Conservation (phyloP, 2,329 filamentous ascomycete species). For the Diplodia intermedia region DNA sequence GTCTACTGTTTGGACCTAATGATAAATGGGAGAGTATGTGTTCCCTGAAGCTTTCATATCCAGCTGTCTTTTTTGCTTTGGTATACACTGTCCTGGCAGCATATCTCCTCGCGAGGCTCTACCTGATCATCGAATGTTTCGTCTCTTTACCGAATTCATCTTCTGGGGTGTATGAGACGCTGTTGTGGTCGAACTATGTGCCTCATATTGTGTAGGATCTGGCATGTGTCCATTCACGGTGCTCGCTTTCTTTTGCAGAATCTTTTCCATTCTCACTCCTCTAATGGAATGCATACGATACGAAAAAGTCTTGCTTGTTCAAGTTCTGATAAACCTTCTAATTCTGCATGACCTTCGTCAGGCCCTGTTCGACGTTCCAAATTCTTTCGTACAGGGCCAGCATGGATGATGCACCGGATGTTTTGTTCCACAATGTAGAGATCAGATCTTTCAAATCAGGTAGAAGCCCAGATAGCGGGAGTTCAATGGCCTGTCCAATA, state of each 20-base stretch:
- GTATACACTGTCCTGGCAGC: neutral
- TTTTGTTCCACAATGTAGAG: neutral
- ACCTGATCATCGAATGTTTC: conserved; percentile 35
- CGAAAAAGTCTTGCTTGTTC: neutral
- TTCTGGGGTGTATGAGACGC: conserved; percentile 27
- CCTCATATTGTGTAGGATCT: conserved; percentile 33
- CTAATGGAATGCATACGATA: too few species aligned
- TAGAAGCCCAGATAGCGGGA: neutral
- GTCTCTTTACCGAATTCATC: conserved; percentile 34
- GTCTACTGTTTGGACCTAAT: too few species aligned
- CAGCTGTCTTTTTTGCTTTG: neutral
- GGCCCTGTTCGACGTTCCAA: neutral
- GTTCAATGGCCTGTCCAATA: neutral
- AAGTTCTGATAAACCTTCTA: neutral
- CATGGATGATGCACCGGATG: neutral
- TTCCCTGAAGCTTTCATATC: too few species aligned
- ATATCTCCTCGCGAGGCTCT: conserved; percentile 33
- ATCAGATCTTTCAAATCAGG: neutral
- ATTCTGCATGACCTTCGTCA: neutral
- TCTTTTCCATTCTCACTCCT: neutral
- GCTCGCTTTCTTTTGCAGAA: neutral
- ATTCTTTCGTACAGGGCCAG: neutral
- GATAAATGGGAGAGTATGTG: too few species aligned
- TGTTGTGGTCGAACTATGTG: conserved; percentile 33
- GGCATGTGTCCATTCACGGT: neutral